Evolutionary conservation across 345 rosid genomes (phyloP), one percentile per base, ranked within the genome.

Genomic region (Populus tremula): DNA sequence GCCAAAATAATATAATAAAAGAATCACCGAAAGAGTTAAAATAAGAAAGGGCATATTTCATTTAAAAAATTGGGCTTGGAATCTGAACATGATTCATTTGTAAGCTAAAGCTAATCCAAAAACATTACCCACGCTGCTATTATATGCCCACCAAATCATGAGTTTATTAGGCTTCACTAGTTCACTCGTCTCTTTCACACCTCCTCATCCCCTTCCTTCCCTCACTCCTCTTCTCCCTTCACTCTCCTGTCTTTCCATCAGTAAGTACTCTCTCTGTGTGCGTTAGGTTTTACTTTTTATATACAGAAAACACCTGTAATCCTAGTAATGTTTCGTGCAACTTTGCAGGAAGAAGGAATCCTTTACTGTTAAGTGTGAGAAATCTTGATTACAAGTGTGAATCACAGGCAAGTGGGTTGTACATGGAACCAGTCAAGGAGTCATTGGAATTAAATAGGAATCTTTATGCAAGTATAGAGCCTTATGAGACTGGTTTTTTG

Each of bases 391-490:
- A 18, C 61, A 83, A 76, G 84, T 75, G 85, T 73, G 88, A 82
- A 85, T 49, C 77, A 54, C 45, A 61, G 49, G 64, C 69, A 39
- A 78, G 80, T 73, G 87, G 82, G 33, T 39, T 62, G 16, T 7
- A 18, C n/a, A 86, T 90, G 89, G 92, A 89, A 75, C 70, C 85
- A 17, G 80, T 59, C 12, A 85, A 78, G 77, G 90, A 83, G 53
- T 54, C 67, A 18, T 50, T 67, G 36, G 89, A 80, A 67, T 65
- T 85, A 21, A 93, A 83, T 33, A 84, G 84, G 65, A 83, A 76
- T 36, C 88, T 91, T 69, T 93, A 92, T 82, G 71, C 94, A 35
- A 82, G 78, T 27, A 77, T 93, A 21, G 96, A 93, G 83, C 99
- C 98, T 1, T 92, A 88, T 75, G 79, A 82, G 70, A 76, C 85